A percentile compares a stretch with the other conserved stretches of the same genome.
Conservation (phyloP, 352 stramenopile species). For the Phytophthora rubi region DNA sequence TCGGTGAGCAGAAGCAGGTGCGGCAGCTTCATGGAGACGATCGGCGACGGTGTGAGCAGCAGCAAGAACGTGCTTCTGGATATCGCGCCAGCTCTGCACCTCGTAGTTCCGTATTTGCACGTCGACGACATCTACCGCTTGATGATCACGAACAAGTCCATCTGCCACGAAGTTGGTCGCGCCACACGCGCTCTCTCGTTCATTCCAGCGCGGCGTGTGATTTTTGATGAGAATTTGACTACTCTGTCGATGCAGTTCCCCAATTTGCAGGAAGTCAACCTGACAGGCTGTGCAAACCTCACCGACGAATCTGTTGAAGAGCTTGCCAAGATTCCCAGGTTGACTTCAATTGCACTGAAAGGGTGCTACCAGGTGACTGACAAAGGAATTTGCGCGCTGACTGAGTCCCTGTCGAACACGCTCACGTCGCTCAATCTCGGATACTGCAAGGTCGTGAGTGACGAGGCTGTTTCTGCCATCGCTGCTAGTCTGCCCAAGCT, state of each 20-base stretch:
- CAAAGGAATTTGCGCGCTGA: slow-evolving; percentile 43
- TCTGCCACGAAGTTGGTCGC: slow-evolving; percentile 51
- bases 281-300: slow-evolving; percentile 69
- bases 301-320: slow-evolving; percentile 55
- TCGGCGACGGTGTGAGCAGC: slow-evolving; percentile 20
- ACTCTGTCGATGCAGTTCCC: slow-evolving; percentile 56
- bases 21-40: slow-evolving; percentile 28
- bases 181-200: slow-evolving; percentile 57
- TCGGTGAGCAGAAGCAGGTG: slow-evolving; percentile 22
- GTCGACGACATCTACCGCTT: slow-evolving; percentile 65
- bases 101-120: slow-evolving; percentile 50
- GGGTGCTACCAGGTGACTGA: slow-evolving; percentile 77
- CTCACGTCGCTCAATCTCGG: slow-evolving; percentile 75
- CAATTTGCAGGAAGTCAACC: slow-evolving; percentile 52
- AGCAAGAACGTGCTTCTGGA: slow-evolving; percentile 27
- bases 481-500: slow-evolving; percentile 44
- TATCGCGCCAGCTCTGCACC: slow-evolving; percentile 52
- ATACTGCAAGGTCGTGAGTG: slow-evolving; percentile 80
- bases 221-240: slow-evolving; percentile 55
- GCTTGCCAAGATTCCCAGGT: slow-evolving; percentile 41
- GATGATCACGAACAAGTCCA: slow-evolving; percentile 50
- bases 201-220: slow-evolving; percentile 53
- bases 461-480: slow-evolving; percentile 60
- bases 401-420: slow-evolving; percentile 17
- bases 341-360: slow-evolving; percentile 62